Conservation (phyloP, 2,329 filamentous ascomycete species). For the Claviceps citrina region DNA sequence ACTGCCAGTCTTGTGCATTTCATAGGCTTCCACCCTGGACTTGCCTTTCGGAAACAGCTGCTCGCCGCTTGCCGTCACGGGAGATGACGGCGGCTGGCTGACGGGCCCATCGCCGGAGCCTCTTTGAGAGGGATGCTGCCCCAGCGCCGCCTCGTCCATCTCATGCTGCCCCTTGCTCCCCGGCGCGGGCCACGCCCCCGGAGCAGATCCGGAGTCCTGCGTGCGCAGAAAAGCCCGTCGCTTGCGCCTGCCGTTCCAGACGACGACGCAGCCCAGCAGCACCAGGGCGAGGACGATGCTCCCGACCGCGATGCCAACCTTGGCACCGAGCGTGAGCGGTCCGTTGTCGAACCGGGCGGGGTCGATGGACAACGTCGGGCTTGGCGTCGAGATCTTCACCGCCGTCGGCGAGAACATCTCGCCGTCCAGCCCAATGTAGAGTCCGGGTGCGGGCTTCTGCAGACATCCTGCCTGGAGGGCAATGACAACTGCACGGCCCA, state of each 20-base stretch:
- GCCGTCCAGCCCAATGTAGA: slow-evolving; percentile 34
- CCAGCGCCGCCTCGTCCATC: slow-evolving; percentile 15
- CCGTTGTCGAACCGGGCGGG: slow-evolving; percentile 26
- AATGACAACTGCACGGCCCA: slow-evolving; percentile 24
- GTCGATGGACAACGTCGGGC: slow-evolving; percentile 23
- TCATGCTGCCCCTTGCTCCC: slow-evolving; percentile 14
- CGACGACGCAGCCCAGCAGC: slow-evolving; percentile 34
- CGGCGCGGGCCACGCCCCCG: slow-evolving; percentile 26
- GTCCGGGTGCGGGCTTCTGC: slow-evolving; percentile 32
- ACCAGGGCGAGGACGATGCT: slow-evolving; percentile 32
- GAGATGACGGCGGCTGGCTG: slow-evolving; percentile 39
- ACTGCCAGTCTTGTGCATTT: slow-evolving; percentile 26
- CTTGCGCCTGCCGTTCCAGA: slow-evolving; percentile 41
- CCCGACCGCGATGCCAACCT: slow-evolving; percentile 43
- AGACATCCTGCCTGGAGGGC: slow-evolving; percentile 41
- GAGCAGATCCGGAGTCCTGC: slow-evolving; percentile 26
- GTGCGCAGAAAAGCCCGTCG: slow-evolving; percentile 35
- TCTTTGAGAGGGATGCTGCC: slow-evolving; percentile 13
- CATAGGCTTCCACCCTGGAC: slow-evolving; percentile 27
- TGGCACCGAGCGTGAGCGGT: slow-evolving; percentile 35
- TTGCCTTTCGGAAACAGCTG: slow-evolving; percentile 32
- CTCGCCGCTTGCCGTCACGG: slow-evolving; percentile 27
- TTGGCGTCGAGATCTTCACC: slow-evolving; percentile 36
- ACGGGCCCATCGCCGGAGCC: slow-evolving; percentile 31
- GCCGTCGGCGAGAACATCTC: slow-evolving; percentile 32